Percentiles rank a stretch among this genome's conserved stretches.
Conservation (phyloP, 1,139 yeast species). For the Blastobotrys arbuscula region DNA sequence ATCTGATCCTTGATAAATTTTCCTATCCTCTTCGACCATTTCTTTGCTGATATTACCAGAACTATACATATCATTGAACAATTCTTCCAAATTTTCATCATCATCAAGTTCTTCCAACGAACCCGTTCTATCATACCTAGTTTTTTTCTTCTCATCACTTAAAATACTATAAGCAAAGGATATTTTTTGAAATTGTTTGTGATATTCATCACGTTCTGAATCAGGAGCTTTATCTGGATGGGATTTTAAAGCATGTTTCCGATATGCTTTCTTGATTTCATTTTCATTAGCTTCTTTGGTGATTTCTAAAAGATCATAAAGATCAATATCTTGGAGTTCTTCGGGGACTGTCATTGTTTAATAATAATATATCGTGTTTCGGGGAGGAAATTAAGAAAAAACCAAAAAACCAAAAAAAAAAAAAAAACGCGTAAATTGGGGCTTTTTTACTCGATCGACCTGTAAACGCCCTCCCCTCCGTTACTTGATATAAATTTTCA, state of each 20-base stretch:
- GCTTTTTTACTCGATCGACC: background rate
- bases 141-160: conserved; percentile 51
- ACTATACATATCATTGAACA: conserved; percentile 48
- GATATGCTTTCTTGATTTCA: conserved; percentile 65
- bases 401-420: no score
- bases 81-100: conserved; percentile 53
- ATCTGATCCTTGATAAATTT: conserved; percentile 52
- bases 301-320: conserved; percentile 53
- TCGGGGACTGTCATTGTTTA: conserved; percentile 4
- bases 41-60: conserved; percentile 55
- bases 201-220: conserved; percentile 36
- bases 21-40: conserved; percentile 64
- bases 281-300: conserved; percentile 40
- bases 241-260: conserved; percentile 58
- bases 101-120: conserved; percentile 48
- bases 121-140: conserved; percentile 65
- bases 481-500: no score
- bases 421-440: conserved; percentile 1
- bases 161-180: conserved; percentile 73
- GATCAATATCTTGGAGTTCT: conserved; percentile 37
- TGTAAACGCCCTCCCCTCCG: no score
- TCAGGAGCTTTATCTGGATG: conserved; percentile 73
- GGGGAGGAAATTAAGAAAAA: background rate
- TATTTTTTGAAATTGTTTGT: conserved; percentile 54
- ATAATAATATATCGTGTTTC: background rate